phyloP scores from a whole-genome alignment of 2,329 filamentous ascomycete species.

The Pseudocercospora vitis region DNA sequence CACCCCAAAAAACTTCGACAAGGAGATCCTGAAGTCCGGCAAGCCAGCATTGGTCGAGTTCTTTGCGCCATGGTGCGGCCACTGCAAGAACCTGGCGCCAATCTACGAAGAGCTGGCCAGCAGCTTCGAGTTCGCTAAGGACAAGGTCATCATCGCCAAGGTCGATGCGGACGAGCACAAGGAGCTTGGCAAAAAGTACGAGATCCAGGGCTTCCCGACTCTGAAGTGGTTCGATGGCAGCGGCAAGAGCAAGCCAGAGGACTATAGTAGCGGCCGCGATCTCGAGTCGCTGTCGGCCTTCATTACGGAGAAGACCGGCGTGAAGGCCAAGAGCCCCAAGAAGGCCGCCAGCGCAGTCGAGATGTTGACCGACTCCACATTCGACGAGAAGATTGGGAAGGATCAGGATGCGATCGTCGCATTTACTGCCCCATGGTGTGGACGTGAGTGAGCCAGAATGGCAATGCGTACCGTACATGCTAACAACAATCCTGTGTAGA shows the following conservation, averaged over 20 bases:
- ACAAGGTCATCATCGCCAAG: conserved; percentile 85
- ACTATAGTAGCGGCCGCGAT: conserved; percentile 86
- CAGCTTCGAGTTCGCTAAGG: conserved; percentile 69
- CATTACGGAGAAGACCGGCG: conserved; percentile 80
- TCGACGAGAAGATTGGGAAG: conserved; percentile 73
- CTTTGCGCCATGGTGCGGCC: conserved; percentile 97
- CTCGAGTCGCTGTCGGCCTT: conserved; percentile 80
- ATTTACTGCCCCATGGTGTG: conserved; percentile 98
- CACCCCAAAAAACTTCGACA: conserved; percentile 86
- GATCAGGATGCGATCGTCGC: conserved; percentile 92
- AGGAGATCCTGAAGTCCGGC: conserved; percentile 81
- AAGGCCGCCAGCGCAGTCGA: conserved; percentile 72
- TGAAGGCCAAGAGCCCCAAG: conserved; percentile 74
- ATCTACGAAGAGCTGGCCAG: conserved; percentile 87
- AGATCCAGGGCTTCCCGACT: conserved; percentile 91
- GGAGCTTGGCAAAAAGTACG: conserved; percentile 78
- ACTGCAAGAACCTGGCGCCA: conserved; percentile 97
- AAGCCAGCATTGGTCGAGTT: conserved; percentile 97
- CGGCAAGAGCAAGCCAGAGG: conserved; percentile 70
- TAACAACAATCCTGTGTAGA: conserved; percentile 56
- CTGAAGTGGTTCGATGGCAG: conserved; percentile 98
- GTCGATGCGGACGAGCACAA: conserved; percentile 92
- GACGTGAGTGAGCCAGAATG: conserved; percentile 67
- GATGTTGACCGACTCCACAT: conserved; percentile 76
- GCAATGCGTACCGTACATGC: conserved; percentile 10